Base-by-base conservation (phyloP, 192 early-diverging fungal genomes). In the Glomus cerebriforme region DNA sequence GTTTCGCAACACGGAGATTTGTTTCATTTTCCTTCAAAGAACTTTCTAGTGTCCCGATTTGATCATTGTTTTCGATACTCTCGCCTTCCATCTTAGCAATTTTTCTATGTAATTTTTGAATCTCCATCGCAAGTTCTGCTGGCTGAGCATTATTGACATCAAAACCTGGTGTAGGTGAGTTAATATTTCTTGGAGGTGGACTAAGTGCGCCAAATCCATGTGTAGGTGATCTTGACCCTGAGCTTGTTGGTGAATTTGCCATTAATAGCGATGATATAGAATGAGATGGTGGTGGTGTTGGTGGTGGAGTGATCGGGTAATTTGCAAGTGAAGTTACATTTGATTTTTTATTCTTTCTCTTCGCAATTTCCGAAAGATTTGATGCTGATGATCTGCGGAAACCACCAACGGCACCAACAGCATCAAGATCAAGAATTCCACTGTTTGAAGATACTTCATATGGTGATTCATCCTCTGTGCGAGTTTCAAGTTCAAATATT, bases 1-100 rank as follows among this genome's bases (percentile, higher is more conserved):
- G 80, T 24, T 80, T 84, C 22, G 81, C 80, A 32, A 79, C 79
- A 60, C 82, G 82, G 19, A 87, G 69, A 7, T 79, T 79, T 8
- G 71, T 81, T 60, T 90, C 89, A 7, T 85, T 81, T 35, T 86
- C 84, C 0, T 83, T 80, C 2, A 90, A 67, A 10, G 87, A 81
- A 12, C 75, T 66, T 70, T 90, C 87, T 26, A 90, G 72, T 7
- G 67, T 73, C 7, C 76, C 69, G 19, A 83, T 58, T 1, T 17
- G 24, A 59, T 85, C 81, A 29, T 80, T 78, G 49, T 78, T 80
- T 32, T 83, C 77, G 75, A 85, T 79, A 27, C 78, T 75, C 13
- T 85, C 82, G 24, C 81, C 84, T 54, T 83, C 79, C 73, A 83
- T 81, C 45, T 83, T 76, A 0, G 82, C 80, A 59, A 83, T 78